Conservation (phyloP, 768 basidiomycete species). For the Rhizopogon vesiculosus region DNA sequence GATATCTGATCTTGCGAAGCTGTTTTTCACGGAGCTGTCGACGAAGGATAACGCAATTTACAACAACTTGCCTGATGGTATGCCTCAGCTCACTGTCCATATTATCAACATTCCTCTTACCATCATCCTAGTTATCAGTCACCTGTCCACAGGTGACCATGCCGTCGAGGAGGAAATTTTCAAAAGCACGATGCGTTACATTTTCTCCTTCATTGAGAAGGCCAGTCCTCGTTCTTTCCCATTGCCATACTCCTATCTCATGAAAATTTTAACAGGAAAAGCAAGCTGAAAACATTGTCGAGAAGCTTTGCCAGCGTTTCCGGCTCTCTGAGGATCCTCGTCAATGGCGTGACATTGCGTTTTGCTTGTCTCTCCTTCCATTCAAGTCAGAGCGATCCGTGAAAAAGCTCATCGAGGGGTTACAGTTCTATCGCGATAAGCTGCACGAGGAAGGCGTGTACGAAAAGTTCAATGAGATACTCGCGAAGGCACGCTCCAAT, state of each 20-base stretch:
- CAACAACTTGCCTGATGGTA: constrained; percentile 96
- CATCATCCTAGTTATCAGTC: constrained; percentile 73
- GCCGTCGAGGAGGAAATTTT: constrained; percentile 91
- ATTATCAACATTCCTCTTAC: constrained; percentile 2
- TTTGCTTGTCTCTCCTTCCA: constrained; percentile 88
- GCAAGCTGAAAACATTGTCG: constrained; percentile 95
- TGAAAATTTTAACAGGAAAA: constrained; percentile 64
- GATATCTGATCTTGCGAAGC: constrained; percentile 90
- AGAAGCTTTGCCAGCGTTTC: constrained; percentile 97
- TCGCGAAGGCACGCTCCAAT: constrained; percentile 89
- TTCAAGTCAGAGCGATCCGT: constrained; percentile 97
- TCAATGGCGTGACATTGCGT: constrained; percentile 98
- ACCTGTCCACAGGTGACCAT: constrained; percentile 85
- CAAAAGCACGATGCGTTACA: constrained; percentile 90
- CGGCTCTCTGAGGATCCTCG: constrained; percentile 80
- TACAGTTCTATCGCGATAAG: constrained; percentile 95
- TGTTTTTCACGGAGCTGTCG: constrained; percentile 95
- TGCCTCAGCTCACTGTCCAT: constrained; percentile 13
- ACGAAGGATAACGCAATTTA: constrained; percentile 99
- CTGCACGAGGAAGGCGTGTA: constrained; percentile 84
- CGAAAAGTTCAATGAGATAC: constrained; percentile 80
- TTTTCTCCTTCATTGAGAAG: constrained; percentile 97
- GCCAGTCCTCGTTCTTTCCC: constrained; percentile 31
- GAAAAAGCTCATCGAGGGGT: constrained; percentile 91
- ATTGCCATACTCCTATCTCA: neutral